phyloP scores from a whole-genome alignment of 2,329 filamentous ascomycete species.

The Pezicula neosporulosa region DNA sequence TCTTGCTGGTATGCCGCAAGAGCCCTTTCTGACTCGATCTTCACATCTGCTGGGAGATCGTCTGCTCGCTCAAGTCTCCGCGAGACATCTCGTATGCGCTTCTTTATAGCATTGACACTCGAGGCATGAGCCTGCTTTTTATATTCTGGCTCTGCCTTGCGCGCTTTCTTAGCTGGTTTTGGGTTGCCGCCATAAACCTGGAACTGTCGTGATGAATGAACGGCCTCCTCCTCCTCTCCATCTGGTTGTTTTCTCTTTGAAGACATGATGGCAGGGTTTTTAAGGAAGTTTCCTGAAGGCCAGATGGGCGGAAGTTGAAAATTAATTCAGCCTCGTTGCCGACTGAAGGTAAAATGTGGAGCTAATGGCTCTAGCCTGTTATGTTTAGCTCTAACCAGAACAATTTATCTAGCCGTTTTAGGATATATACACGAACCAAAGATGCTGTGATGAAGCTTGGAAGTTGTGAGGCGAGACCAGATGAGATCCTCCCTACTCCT shows the following conservation, averaged over 20 bases:
- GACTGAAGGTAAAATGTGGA: no score
- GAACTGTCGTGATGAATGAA: conserved; percentile 28
- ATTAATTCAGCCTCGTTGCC: conserved; percentile 1
- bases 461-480: no score
- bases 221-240: conserved; percentile 17
- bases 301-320: neutral
- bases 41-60: conserved; percentile 64
- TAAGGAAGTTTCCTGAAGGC: neutral
- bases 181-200: conserved; percentile 24
- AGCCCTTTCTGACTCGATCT: conserved; percentile 69
- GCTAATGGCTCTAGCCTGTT: neutral
- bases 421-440: no score
- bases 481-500: no score
- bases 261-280: conserved; percentile 19
- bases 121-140: conserved; percentile 28
- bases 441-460: no score
- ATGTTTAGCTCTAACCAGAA: neutral
- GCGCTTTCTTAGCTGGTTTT: conserved; percentile 27
- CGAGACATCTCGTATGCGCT: conserved; percentile 66
- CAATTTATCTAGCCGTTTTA: no score
- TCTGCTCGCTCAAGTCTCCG: conserved; percentile 59
- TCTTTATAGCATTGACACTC: conserved; percentile 60
- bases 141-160: conserved; percentile 21
- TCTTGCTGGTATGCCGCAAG: conserved; percentile 64
- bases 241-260: conserved; percentile 22